Conservation (phyloP, 2,329 filamentous ascomycete genomes). For the Acrocalymma vagum region DNA sequence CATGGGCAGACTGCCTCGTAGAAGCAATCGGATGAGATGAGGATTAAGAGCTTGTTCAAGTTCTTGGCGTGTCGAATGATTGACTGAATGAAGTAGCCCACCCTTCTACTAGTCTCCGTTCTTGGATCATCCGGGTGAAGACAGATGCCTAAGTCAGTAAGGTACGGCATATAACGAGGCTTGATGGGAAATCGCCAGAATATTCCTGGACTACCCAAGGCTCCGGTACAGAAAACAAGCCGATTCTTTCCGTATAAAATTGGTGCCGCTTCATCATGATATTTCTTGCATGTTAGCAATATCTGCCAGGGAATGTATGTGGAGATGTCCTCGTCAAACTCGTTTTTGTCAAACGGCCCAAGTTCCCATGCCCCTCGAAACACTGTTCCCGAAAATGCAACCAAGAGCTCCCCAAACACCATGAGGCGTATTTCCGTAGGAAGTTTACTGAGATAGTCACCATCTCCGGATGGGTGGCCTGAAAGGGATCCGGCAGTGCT, state of each 20-base stretch:
- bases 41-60: constrained; percentile 15
- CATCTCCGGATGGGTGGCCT: neutral
- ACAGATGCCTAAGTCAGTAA: constrained; percentile 22
- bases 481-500: too few relatives aligned
- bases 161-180: constrained; percentile 13
- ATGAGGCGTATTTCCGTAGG: constrained; percentile 26
- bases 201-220: constrained; percentile 12
- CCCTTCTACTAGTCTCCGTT: constrained; percentile 9
- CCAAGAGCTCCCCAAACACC: constrained; percentile 26
- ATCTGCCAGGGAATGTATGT: constrained; percentile 28
- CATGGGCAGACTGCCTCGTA: constrained; percentile 16
- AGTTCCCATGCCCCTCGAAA: constrained; percentile 20
- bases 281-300: constrained; percentile 24
- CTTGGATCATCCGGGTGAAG: constrained; percentile 17
- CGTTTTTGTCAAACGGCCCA: constrained; percentile 13
- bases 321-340: constrained; percentile 13
- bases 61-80: constrained; percentile 11
- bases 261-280: constrained; percentile 22
- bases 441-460: constrained; percentile 6
- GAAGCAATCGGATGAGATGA: constrained; percentile 19
- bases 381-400: constrained; percentile 10
- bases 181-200: constrained; percentile 25
- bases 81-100: constrained; percentile 24
- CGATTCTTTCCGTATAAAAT: constrained; percentile 25
- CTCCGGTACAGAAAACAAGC: constrained; percentile 25